Conservation (phyloP, 2,329 filamentous ascomycete species). For the Colletotrichum chlorophyti region DNA sequence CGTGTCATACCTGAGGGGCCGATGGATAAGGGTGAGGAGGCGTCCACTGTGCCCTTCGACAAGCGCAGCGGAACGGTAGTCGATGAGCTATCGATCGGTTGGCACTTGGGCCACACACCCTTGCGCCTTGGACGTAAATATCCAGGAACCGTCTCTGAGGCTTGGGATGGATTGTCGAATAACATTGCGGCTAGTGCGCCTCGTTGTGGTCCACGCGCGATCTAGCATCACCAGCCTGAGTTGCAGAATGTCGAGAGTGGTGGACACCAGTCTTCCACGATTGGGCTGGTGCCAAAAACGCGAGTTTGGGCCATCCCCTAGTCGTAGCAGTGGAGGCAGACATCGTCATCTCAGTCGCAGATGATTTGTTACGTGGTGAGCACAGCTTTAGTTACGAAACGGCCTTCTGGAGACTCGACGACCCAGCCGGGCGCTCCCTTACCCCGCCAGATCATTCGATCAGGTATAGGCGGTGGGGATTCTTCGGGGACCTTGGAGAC, state of each 20-base stretch:
- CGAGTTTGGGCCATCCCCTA: no score
- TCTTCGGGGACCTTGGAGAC: constrained; percentile 4
- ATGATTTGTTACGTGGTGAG: constrained; percentile 8
- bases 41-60: not conserved
- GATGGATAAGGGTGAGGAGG: constrained; percentile 4
- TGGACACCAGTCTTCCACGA: no score
- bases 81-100: not conserved
- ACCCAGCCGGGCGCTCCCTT: constrained; percentile 4
- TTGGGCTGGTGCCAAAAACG: no score
- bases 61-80: not conserved
- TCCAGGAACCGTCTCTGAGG: constrained; percentile 8
- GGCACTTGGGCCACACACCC: constrained; percentile 1
- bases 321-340: not conserved
- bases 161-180: not conserved
- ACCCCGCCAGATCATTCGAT: constrained; percentile 15
- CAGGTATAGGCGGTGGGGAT: constrained; percentile 6
- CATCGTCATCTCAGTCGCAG: constrained; percentile 14
- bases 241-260: no score
- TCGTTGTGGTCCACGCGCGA: constrained; percentile 5
- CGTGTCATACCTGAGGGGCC: not conserved
- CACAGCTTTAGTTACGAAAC: constrained; percentile 7
- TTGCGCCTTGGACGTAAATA: constrained; percentile 4
- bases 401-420: constrained; percentile 12
- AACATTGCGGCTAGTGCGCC: not conserved
- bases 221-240: constrained; percentile 2